A percentile compares a stretch with the other conserved stretches of the same genome.
Evolutionary conservation across 345 rosid genomes (phyloP).

Genomic region (Murraya koenigii): DNA sequence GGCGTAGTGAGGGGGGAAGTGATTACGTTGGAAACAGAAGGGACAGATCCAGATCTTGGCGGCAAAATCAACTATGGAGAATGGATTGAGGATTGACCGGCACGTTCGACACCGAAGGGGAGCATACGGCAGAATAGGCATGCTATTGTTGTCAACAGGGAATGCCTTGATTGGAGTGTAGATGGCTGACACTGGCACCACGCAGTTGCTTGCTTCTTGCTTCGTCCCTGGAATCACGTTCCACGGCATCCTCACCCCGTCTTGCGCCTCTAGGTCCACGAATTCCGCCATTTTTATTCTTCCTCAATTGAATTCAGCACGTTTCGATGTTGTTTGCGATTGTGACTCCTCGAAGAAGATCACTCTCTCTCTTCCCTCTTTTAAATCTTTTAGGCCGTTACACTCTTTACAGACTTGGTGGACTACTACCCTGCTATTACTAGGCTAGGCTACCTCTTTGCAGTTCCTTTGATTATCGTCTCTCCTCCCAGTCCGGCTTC

Average conservation of each 20-base stretch:
- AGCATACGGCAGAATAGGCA: constrained; percentile 68
- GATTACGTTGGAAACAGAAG: constrained; percentile 86
- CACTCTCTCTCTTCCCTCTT: background rate
- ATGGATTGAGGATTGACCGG: constrained; percentile 84
- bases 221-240: constrained; percentile 78
- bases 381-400: background rate
- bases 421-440: background rate
- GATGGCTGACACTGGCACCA: constrained; percentile 77
- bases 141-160: constrained; percentile 24
- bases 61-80: constrained; percentile 71
- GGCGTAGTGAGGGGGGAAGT: constrained; percentile 73
- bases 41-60: constrained; percentile 94
- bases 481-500: too few species aligned
- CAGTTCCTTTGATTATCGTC: too few species aligned
- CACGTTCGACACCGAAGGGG: constrained; percentile 95
- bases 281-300: constrained; percentile 52
- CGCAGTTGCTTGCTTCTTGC: constrained; percentile 64
- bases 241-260: constrained; percentile 84
- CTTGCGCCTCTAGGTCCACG: constrained; percentile 66
- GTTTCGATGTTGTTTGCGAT: background rate
- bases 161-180: constrained; percentile 76
- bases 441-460: too few species aligned
- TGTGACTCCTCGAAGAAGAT: background rate
- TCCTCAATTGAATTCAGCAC: background rate
- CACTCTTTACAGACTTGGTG: background rate